Conservation (phyloP, 2,329 filamentous ascomycete genomes). For the Venturia carpophila region DNA sequence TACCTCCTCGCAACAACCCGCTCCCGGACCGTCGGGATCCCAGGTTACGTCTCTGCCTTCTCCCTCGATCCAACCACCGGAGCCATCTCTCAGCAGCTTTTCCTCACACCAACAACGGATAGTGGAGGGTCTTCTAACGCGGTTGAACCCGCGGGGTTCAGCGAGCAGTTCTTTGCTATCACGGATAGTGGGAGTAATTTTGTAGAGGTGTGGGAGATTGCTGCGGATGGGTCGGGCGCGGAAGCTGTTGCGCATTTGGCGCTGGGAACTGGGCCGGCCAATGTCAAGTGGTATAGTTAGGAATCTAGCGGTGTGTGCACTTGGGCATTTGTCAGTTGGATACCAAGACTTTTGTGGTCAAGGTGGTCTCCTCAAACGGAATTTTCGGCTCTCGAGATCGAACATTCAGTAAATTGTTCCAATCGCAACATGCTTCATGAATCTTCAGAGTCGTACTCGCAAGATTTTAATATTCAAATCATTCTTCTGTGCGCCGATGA, state of each 20-base stretch:
- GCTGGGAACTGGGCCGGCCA: background rate
- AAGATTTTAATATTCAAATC: no score
- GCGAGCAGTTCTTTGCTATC: constrained; percentile 3
- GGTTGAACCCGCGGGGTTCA: background rate
- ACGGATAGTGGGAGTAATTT: background rate
- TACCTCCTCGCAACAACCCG: background rate
- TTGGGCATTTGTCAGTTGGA: no score
- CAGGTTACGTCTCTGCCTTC: constrained; percentile 4
- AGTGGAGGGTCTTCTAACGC: background rate
- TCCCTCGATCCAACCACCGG: background rate
- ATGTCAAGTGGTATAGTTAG: constrained; percentile 1
- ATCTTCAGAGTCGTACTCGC: no score
- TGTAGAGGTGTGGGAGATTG: constrained; percentile 7
- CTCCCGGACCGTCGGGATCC: background rate
- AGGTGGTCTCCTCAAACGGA: no score
- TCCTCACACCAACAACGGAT: background rate
- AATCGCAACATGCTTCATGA: no score
- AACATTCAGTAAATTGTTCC: no score
- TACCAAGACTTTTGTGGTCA: no score
- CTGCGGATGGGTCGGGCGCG: background rate
- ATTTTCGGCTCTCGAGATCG: no score
- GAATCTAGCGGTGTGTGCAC: no score
- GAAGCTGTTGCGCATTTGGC: background rate
- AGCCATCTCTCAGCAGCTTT: background rate
- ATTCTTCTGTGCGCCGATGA: no score